phyloP scores from a whole-genome alignment of 2,329 filamentous ascomycete genomes.

The Nannizziopsis arthrosporioides region DNA sequence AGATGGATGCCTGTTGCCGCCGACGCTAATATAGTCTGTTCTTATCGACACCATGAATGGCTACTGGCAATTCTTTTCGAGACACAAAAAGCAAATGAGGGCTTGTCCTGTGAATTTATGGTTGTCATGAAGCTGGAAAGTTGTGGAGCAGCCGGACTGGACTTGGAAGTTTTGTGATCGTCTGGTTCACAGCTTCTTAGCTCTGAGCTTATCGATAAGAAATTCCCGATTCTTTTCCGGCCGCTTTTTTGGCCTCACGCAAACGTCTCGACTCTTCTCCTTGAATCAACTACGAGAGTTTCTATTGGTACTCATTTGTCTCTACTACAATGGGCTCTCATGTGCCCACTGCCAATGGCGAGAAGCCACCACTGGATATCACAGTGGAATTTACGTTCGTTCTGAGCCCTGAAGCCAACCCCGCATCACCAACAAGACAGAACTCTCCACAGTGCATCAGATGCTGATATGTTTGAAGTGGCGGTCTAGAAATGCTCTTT shows the following conservation, averaged over 20 bases:
- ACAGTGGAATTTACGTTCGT: constrained; percentile 63
- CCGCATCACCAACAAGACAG: constrained; percentile 6
- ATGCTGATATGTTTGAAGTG: constrained; percentile 41
- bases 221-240: background rate
- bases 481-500: constrained; percentile 91
- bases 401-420: constrained; percentile 4
- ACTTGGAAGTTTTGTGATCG: background rate
- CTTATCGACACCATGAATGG: constrained; percentile 29
- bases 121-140: too few species aligned
- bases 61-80: background rate
- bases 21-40: constrained; percentile 55
- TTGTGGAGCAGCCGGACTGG: background rate
- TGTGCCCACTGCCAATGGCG: background rate
- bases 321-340: constrained; percentile 7
- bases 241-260: background rate
- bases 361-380: constrained; percentile 37
- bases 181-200: background rate
- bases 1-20: constrained; percentile 80
- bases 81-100: background rate
- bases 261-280: too few species aligned
- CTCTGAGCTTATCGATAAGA: constrained; percentile 11
- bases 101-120: background rate
- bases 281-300: too few species aligned
- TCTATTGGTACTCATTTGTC: too few species aligned
- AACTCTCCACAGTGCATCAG: background rate